Base-by-base conservation (phyloP, 495 filamentous ascomycete species). In the Aspergillus indologenus region DNA sequence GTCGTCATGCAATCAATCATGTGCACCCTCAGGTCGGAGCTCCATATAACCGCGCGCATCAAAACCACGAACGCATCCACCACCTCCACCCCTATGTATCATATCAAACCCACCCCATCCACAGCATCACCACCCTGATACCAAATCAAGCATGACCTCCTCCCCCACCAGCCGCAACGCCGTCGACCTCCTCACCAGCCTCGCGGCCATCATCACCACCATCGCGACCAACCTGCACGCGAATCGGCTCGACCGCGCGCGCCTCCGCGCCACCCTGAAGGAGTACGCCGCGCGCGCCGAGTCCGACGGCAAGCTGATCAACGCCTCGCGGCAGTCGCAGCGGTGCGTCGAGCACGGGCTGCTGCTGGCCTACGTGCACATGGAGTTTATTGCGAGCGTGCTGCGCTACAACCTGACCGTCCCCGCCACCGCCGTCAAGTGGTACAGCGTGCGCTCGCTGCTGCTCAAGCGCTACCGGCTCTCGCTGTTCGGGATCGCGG, bases 381-480 rank as follows among this genome's bases (percentile, higher is more conserved):
- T 65, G 56, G 62, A 61, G n/a, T 52, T 61, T 14, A 26, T 65
- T 43, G 51, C 46, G 9, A 61, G 55, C 56, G 43, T 65, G 18
- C 46, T 26, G 20, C 52, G 55, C 17, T 49, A 56, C 12, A 65
- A 65, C 44, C 59, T 59, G 21, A 65, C 46, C 17, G 18, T 65
- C 31, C 42, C 42, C 9, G 34, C 62, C 44, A 48, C 62, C 5
- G 58, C 62, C 3, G 43, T 65, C 12, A 59, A 57, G 40, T 65
- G 62, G 62, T 65, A 65, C 22, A 61, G 47, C 42, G 56, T 24
- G 44, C 56, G 46, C 47, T 45, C 58, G 22, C 18, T 63, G 4
- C 14, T 40, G 12, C n/a, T n/a, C n/a, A 20, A 52, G 26, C 58
- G 56, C 51, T 59, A 63, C 21, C 61, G 53, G 2, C 20, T 63